Base-by-base conservation (phyloP, 2,329 filamentous ascomycete genomes). In the Uncinocarpus reesii region DNA sequence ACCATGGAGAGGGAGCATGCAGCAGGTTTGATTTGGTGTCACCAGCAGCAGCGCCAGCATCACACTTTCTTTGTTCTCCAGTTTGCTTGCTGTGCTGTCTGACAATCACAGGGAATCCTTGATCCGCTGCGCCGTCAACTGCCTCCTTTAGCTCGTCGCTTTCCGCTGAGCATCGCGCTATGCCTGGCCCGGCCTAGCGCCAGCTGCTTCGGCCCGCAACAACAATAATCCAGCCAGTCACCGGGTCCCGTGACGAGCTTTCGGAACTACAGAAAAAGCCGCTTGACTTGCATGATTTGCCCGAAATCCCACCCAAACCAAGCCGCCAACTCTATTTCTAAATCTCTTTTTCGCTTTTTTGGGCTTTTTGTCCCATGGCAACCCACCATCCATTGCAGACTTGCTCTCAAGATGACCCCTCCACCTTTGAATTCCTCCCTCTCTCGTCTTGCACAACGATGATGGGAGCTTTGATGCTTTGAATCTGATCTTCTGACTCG, bases 271-370 rank as follows among this genome's bases (percentile, higher is more conserved):
- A 38, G 24, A 29, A 46, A 46, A 46, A 31, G 43, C 43, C 31
- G 43, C 21, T 37, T 38, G 32, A 20, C 32, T 29, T 46, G 43
- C 34, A 37, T 46, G 43, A 46, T 46, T 46, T 46, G 34, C 35
- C 45, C 45, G 45, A 32, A 47, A 38, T 37, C 32, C 26, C 44
- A 40, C 34, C 44, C 44, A 47, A 41, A 34, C 45, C 24, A 34
- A n/a, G n/a, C 45, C 18, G 35, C 15, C 45, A 47, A 47, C 45
- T 47, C 28, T 47, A 47, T 46, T 46, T 40, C 34, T 41, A 47
- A 47, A 47, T 46, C 43, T 46, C 36, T 40, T 41, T 47, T 20
- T 32, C 18, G n/a, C 13, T 18, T 5, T 20, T 16, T 16, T 45
- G 31, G 8, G 10, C 24, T 38, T 32, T 8, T 32, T 31, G 34